Evolutionary conservation across 2,329 filamentous ascomycete species (phyloP).

Genomic region (Nothophaeocryptopus gaeumannii): DNA sequence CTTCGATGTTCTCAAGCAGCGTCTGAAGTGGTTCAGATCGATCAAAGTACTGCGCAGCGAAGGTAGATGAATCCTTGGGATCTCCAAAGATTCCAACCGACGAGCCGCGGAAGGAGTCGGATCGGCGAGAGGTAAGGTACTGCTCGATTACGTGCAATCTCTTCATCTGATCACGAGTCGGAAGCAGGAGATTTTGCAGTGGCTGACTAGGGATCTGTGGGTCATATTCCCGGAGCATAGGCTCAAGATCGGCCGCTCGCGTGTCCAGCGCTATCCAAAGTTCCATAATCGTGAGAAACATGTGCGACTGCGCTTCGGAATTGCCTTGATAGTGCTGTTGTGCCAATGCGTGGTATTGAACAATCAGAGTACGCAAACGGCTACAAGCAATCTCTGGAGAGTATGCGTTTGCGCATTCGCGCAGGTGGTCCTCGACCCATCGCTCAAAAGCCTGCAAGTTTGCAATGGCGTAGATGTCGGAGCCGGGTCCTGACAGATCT

Average conservation of each 20-base stretch:
- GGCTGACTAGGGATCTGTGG: slow-evolving; percentile 51
- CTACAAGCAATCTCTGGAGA: background rate
- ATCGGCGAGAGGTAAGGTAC: slow-evolving; percentile 43
- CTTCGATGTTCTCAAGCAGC: slow-evolving; percentile 1
- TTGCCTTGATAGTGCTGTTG: slow-evolving; percentile 2
- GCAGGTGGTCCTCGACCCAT: slow-evolving; percentile 1
- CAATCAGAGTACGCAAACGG: background rate
- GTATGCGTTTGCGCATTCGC: background rate
- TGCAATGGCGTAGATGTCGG: slow-evolving; percentile 1
- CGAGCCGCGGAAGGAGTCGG: background rate
- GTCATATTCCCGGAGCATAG: slow-evolving; percentile 52
- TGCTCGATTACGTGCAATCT: slow-evolving; percentile 51
- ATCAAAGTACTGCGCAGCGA: slow-evolving; percentile 50
- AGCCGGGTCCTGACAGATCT: slow-evolving; percentile 2
- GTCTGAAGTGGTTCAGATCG: slow-evolving; percentile 17
- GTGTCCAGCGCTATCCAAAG: slow-evolving; percentile 59
- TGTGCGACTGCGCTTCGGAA: slow-evolving; percentile 22
- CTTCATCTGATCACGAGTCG: slow-evolving; percentile 46
- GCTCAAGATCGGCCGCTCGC: slow-evolving; percentile 41
- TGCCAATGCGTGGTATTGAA: slow-evolving; percentile 2
- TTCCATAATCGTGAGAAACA: slow-evolving; percentile 56
- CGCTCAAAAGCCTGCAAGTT: slow-evolving; percentile 12
- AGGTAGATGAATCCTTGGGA: slow-evolving; percentile 19
- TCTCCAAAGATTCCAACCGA: background rate
- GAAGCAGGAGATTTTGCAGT: slow-evolving; percentile 56